phyloP scores from a whole-genome alignment of 192 early-diverging fungal species.

The Backusella westeae region DNA sequence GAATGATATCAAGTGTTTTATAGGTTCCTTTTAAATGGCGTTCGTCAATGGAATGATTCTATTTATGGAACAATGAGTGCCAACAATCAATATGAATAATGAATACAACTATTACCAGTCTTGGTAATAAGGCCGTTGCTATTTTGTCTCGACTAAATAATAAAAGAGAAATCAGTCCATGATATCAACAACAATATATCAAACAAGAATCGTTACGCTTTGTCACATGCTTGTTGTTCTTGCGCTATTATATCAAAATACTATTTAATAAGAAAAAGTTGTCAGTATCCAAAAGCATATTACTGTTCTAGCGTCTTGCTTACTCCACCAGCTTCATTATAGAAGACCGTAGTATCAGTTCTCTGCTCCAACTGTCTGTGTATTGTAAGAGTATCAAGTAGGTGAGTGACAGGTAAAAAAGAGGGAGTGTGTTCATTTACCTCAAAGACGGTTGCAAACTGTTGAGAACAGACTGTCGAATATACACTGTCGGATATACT shows the following conservation, averaged over 20 bases:
- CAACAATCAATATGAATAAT: neutral
- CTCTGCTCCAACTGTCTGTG: neutral
- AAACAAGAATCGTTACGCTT: neutral
- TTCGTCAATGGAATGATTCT: neutral
- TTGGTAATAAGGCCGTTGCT: neutral
- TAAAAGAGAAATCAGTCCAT: neutral
- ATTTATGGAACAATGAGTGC: neutral
- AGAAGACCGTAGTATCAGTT: neutral
- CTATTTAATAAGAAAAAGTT: neutral
- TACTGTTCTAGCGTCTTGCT: neutral
- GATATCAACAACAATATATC: neutral
- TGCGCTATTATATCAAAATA: neutral
- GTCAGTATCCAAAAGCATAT: neutral
- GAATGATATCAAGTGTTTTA: neutral
- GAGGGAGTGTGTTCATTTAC: neutral
- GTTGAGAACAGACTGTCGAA: neutral
- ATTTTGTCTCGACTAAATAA: neutral
- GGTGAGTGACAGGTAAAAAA: too few relatives aligned
- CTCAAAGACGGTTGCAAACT: neutral
- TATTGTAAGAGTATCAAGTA: too few relatives aligned
- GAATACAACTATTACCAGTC: neutral
- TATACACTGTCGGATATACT: neutral
- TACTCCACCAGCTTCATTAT: neutral
- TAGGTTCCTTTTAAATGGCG: neutral
- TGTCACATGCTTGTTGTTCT: neutral